Conservation (phyloP, 1,284 basidiomycete genomes). For the Cryptococcus sp. region DNA sequence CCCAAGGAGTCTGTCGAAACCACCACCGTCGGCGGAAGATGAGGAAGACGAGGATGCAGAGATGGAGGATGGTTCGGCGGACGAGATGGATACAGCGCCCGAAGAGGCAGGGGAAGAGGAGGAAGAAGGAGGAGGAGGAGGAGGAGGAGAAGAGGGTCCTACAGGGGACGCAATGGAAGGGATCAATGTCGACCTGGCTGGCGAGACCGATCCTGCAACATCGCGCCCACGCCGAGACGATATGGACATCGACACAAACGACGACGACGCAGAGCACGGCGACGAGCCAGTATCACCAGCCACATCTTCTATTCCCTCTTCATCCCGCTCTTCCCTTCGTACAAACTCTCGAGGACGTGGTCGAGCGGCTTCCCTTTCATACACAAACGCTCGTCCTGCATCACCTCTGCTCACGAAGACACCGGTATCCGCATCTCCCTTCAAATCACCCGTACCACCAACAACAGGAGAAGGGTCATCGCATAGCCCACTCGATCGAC, state of each 20-base stretch:
- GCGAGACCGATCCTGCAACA: not conserved
- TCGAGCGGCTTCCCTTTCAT: slow-evolving; percentile 3
- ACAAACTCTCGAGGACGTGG: not conserved
- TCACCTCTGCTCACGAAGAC: slow-evolving; percentile 16
- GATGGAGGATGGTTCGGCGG: slow-evolving; percentile 2
- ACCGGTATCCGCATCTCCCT: slow-evolving; percentile 1
- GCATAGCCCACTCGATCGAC: not conserved
- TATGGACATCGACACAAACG: slow-evolving; percentile 2
- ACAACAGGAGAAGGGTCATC: not conserved
- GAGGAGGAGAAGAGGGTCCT: too few species aligned
- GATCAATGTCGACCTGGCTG: slow-evolving; percentile 6
- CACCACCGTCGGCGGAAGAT: slow-evolving; percentile 8
- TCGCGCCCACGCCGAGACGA: not conserved
- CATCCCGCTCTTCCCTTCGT: slow-evolving; percentile 18
- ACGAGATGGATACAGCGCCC: too few species aligned
- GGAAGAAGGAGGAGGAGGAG: not conserved
- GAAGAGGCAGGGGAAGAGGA: slow-evolving; percentile 2
- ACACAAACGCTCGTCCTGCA: slow-evolving; percentile 8
- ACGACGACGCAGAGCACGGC: too few species aligned
- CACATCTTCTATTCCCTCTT: slow-evolving; percentile 22
- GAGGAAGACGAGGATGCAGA: slow-evolving; percentile 9
- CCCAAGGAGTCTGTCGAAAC: slow-evolving; percentile 26
- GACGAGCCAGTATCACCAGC: slow-evolving; percentile 11
- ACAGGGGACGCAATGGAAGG: too few species aligned
- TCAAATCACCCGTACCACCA: too few species aligned